A percentile compares a stretch with the other conserved stretches of the same genome.
Evolutionary conservation across 805 yeast genomes (phyloP).

Genomic region (Barnettozyma californica): DNA sequence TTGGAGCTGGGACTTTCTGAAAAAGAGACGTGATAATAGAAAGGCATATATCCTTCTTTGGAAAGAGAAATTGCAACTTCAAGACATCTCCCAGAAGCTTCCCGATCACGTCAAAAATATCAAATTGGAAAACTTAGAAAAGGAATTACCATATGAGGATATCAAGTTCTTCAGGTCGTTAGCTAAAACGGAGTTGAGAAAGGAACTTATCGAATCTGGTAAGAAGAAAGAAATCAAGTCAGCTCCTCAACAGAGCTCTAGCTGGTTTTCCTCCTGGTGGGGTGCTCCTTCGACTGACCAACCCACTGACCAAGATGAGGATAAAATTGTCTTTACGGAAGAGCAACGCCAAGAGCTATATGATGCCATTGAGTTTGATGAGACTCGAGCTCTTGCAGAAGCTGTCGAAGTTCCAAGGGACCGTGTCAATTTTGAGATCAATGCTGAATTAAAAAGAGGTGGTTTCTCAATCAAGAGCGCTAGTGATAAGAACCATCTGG

Average conservation of each 20-base stretch:
- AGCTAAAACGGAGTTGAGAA: slow-evolving; percentile 61
- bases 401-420: slow-evolving; percentile 69
- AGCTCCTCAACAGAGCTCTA: slow-evolving; percentile 26
- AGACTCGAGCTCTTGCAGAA: slow-evolving; percentile 43
- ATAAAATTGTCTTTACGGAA: slow-evolving; percentile 57
- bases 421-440: slow-evolving; percentile 58
- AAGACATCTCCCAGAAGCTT: slow-evolving; percentile 26
- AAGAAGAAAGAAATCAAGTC: slow-evolving; percentile 7
- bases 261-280: slow-evolving; percentile 77
- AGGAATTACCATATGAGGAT: slow-evolving; percentile 63
- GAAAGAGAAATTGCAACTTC: slow-evolving; percentile 47
- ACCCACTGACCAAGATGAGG: slow-evolving; percentile 27
- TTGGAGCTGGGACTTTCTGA: slow-evolving; percentile 87
- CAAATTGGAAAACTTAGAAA: slow-evolving; percentile 50
- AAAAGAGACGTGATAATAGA: slow-evolving; percentile 67
- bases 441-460: slow-evolving; percentile 69
- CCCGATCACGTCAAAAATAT: slow-evolving; percentile 33
- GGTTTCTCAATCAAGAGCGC: slow-evolving; percentile 54
- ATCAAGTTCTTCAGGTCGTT: slow-evolving; percentile 79
- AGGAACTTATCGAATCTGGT: slow-evolving; percentile 32
- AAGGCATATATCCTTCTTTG: slow-evolving; percentile 61
- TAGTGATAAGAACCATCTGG: slow-evolving; percentile 41
- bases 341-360: slow-evolving; percentile 87
- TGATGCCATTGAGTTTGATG: slow-evolving; percentile 90
- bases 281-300: slow-evolving; percentile 3